Conservation (phyloP, 306 rosid species). For the Acacia acuminata region DNA sequence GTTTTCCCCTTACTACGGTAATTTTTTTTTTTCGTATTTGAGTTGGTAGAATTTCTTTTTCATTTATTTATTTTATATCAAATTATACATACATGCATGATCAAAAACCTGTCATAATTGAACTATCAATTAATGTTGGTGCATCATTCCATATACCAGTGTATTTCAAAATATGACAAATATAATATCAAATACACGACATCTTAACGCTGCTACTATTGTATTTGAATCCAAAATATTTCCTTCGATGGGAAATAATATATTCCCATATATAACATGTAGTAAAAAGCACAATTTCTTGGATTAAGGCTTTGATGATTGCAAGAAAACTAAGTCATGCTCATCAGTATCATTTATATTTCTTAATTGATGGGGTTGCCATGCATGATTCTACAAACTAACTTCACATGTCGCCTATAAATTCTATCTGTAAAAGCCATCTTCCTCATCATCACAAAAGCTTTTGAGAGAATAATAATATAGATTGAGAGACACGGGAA, state of each 20-base stretch:
- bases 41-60: too few relatives aligned
- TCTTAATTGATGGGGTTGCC: background rate
- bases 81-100: too few relatives aligned
- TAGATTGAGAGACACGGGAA: background rate
- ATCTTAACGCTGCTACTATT: too few relatives aligned
- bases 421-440: background rate
- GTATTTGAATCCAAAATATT: background rate
- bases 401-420: conserved; percentile 1
- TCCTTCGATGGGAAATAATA: background rate
- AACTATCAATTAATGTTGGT: too few relatives aligned
- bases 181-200: too few relatives aligned
- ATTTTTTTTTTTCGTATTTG: too few relatives aligned
- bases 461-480: background rate
- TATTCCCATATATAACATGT: background rate
- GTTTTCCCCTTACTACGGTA: too few relatives aligned
- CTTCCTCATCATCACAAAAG: background rate
- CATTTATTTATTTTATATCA: too few relatives aligned
- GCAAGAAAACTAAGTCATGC: background rate
- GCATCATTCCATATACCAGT: too few relatives aligned
- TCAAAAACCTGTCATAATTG: too few relatives aligned
- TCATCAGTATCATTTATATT: background rate
- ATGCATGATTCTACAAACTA: background rate
- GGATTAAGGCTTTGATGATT: background rate
- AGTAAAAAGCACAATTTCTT: background rate
- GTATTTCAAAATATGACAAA: too few relatives aligned